Base-by-base conservation (phyloP, 1,284 basidiomycete species). In the Butyriboletus appendiculatus region DNA sequence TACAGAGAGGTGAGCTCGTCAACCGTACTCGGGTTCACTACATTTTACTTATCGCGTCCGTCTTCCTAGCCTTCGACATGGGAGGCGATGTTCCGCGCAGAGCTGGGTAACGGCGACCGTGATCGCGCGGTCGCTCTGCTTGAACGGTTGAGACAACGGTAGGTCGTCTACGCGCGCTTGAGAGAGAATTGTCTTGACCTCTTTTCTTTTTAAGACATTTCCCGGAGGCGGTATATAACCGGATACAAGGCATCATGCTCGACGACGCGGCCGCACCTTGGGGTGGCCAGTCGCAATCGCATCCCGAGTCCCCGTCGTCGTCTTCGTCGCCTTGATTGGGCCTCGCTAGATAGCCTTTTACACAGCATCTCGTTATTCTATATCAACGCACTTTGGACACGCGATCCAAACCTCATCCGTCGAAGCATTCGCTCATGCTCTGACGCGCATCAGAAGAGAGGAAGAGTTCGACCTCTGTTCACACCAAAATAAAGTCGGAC, bases 1-100 rank as follows among this genome's bases (percentile, higher is more conserved):
- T 96, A 90, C 73, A 86, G 96, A 59, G 96, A 98, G 79, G 94
- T 96, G 57, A 74, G 86, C 64, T 16, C 6, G 71, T 63, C 28
- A 1, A 2, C 6, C 30, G 11, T 30, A 30, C 71, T 66, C 22
- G 38, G 28, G 4, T 30, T 43, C 11, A 16, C 33, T 33, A 44
- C 53, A 30, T 4, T 20, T 42, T n/a, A 35, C 50, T 50, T 47
- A 53, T 51, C 16, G 37, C 40, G 28, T 32, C 5, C 49, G 11
- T 44, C 57, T 38, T 58, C 8, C 3, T 62, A 92, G 86, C 88
- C 91, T 16, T 92, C 90, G 40, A 92, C 92, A 1, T 95, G 92
- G 87, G 94, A 97, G 69, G 85, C 85, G 6, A 99, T 99, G 94
- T 88, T 99, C 59, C 84, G 92, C 20, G 92, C 92, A 4, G 97